These are phyloP conservation scores for Odonthalia washingtoniensis DNA, from an alignment of 31 red algal genomes.

Conservation along the genomic window DNA sequence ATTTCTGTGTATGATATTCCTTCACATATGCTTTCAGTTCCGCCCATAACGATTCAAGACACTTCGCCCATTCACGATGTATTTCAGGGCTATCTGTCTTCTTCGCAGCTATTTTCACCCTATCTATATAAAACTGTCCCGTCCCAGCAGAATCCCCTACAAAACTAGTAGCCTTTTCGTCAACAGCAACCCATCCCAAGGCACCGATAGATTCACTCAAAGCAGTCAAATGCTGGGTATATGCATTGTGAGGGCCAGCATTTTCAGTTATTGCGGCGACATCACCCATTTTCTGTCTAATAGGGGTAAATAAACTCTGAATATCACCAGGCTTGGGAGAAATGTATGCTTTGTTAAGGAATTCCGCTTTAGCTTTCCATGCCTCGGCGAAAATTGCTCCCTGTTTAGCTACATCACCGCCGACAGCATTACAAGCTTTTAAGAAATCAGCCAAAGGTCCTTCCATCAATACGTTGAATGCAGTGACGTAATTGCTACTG, in stretches of 20 bases:
- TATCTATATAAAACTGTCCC: conserved; percentile 81
- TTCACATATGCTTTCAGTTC: conserved; percentile 91
- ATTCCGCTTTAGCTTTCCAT: conserved; percentile 73
- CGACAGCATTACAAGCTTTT: conserved; percentile 43
- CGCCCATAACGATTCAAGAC: conserved; percentile 59
- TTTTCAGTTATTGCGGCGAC: conserved; percentile 53
- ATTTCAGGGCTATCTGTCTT: conserved; percentile 55
- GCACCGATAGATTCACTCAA: conserved; percentile 74
- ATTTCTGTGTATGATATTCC: conserved; percentile 79
- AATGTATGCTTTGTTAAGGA: conserved; percentile 66
- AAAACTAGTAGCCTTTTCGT: conserved; percentile 74
- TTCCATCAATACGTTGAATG: conserved; percentile 58
- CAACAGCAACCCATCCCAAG: conserved; percentile 90
- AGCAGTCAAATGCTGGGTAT: conserved; percentile 74
- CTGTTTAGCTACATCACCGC: conserved; percentile 55
- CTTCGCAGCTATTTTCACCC: conserved; percentile 77
- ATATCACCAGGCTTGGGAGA: conserved; percentile 69
- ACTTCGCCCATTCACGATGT: conserved; percentile 65
- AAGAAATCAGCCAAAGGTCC: conserved; percentile 63
- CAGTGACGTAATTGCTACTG: conserved; percentile 51
- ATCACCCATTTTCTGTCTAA: conserved; percentile 76
- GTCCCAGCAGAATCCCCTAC: conserved; percentile 78
- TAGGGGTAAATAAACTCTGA: conserved; percentile 61
- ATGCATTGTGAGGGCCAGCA: conserved; percentile 41
- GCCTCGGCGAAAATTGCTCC: conserved; percentile 54